Base-by-base conservation (phyloP, 2,329 filamentous ascomycete species). In the Ophiostoma perfectum region DNA sequence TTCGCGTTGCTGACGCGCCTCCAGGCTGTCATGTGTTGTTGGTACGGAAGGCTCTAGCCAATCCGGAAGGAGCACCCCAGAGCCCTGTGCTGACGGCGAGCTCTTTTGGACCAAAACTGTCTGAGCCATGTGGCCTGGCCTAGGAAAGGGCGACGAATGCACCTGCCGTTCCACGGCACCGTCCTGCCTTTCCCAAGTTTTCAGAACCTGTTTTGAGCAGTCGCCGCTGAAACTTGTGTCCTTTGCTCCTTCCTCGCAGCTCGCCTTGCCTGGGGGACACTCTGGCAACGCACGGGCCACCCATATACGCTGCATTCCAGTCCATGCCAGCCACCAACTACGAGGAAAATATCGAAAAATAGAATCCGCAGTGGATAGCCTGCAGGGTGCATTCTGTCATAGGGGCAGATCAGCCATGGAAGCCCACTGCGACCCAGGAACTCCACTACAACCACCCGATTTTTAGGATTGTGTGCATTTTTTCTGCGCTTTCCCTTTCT, bases 1-100 rank as follows among this genome's bases (percentile, higher is more conserved):
- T 71, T 72, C 72, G 71, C 70, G 72, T 72, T 11, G 14, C 52
- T 49, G 58, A 71, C 72, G 72, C 71, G 71, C 12, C 36, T 65
- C 18, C 42, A 45, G 27, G 42, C 14, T 44, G 42, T 36, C 47
- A 16, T 63, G 27, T 63, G 60, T 63, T 63, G 60, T 63, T 63
- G 38, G 58, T 62, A 41, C 12, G 36, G 38, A 8, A 9, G 5
- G 38, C 18, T 6, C 0, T 9, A 44, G 60, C 60, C 60, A 63
- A 63, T 63, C 60, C 39, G 3, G 16, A 12, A 44, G n/a, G 14
- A 62, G 38, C 27, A 62, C 38, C 27, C 49, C 36, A 60, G 55
- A 27, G 14, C 55, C 55, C 55, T 60, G 49, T 55, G 49, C 49
- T 55, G 55, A 60, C 6, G n/a, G 38, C 38, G 16, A 39, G 36